These are phyloP conservation scores for Aspergillus hiratsukae DNA, from an alignment of 2,329 filamentous ascomycete genomes.

Conservation along the genomic window DNA sequence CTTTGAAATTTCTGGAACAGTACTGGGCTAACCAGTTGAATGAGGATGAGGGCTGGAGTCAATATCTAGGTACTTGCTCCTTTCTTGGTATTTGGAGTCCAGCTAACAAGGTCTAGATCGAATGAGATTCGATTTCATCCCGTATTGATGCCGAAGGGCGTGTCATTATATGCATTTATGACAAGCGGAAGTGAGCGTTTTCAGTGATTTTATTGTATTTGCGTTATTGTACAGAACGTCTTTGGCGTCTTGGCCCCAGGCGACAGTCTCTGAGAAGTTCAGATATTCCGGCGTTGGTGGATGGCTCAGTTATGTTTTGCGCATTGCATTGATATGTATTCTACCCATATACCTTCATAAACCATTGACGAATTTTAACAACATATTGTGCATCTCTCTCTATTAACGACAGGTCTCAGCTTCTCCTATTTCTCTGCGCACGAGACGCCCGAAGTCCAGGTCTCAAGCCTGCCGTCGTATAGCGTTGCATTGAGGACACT, in stretches of 20 bases:
- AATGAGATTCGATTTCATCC: slow-evolving; percentile 31
- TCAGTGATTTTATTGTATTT: background rate
- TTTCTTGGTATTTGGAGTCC: background rate
- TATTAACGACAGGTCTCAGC: no score
- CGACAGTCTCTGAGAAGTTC: background rate
- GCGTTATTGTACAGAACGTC: background rate
- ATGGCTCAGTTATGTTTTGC: background rate
- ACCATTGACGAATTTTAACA: background rate
- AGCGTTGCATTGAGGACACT: no score
- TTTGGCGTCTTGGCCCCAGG: background rate
- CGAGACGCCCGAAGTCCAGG: no score
- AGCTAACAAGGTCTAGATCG: slow-evolving; percentile 20
- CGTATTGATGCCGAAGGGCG: slow-evolving; percentile 12
- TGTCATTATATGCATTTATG: background rate
- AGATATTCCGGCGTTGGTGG: background rate
- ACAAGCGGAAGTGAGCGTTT: background rate
- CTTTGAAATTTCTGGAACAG: slow-evolving; percentile 38
- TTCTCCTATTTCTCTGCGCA: no score
- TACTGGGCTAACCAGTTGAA: slow-evolving; percentile 32
- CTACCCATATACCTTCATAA: background rate
- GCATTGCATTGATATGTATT: background rate
- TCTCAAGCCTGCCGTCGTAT: no score
- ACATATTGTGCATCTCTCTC: no score
- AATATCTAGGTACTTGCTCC: slow-evolving; percentile 31
- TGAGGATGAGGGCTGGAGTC: slow-evolving; percentile 37